Conservation (phyloP, 139 green algal species). For the Volvox reticuliferus region DNA sequence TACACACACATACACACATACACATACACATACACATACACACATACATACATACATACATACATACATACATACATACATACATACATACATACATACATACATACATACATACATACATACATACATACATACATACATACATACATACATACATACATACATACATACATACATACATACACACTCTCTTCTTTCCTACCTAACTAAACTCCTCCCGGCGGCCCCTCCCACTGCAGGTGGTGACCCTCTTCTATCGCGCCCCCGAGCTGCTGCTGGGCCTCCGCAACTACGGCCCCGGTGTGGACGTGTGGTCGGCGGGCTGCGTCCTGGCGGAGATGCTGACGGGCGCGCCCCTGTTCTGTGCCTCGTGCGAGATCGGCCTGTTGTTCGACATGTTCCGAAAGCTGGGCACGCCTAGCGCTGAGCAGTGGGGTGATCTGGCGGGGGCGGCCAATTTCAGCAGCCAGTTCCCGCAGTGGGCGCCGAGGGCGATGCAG, state of each 20-base stretch:
- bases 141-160: too few species aligned
- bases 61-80: too few species aligned
- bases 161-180: too few species aligned
- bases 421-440: conserved; percentile 62
- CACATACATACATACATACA: too few species aligned
- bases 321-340: conserved; percentile 98
- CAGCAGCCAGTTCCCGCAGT: not conserved
- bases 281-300: conserved; percentile 85
- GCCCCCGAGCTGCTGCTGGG: conserved; percentile 97
- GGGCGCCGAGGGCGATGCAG: conserved; percentile 54
- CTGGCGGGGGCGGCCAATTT: conserved; percentile 54
- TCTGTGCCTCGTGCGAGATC: conserved; percentile 78
- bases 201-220: too few species aligned
- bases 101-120: too few species aligned
- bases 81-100: too few species aligned
- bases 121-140: too few species aligned
- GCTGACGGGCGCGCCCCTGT: conserved; percentile 76
- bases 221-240: conserved; percentile 59
- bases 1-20: too few species aligned
- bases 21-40: too few species aligned
- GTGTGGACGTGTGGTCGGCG: conserved; percentile 96
- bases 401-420: conserved; percentile 84
- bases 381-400: conserved; percentile 67
- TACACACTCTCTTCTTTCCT: too few species aligned
- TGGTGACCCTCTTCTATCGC: conserved; percentile 98